Evolutionary conservation across 2,329 filamentous ascomycete species (phyloP).

Genomic region (Graphilbum ipis-grandicollis): DNA sequence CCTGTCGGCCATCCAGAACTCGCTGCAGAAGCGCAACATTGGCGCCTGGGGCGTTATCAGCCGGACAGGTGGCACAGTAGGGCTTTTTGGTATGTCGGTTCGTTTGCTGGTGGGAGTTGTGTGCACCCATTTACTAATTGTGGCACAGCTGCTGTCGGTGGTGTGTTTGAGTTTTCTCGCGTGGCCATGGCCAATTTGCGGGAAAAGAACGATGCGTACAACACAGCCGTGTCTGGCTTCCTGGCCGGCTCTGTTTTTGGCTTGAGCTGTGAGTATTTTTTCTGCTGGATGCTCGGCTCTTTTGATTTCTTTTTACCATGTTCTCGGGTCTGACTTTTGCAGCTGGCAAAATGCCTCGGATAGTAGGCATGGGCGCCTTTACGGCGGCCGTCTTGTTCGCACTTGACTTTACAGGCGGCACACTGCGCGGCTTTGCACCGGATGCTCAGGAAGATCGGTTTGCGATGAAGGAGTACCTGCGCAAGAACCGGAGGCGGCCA

Average conservation of each 20-base stretch:
- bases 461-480: constrained; percentile 55
- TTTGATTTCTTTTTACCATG: too few species aligned
- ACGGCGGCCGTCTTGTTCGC: constrained; percentile 40
- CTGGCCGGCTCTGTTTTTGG: constrained; percentile 57
- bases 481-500: constrained; percentile 57
- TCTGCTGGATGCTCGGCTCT: too few species aligned
- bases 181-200: constrained; percentile 69
- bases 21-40: constrained; percentile 65
- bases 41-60: constrained; percentile 69
- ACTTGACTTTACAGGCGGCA: constrained; percentile 52
- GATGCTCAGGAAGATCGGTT: constrained; percentile 50
- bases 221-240: constrained; percentile 60
- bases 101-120: background rate
- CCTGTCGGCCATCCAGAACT: constrained; percentile 53
- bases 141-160: constrained; percentile 54
- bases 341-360: constrained; percentile 50
- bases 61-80: constrained; percentile 54
- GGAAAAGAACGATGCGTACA: constrained; percentile 65
- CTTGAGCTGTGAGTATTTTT: constrained; percentile 41
- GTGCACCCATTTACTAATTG: constrained; percentile 1
- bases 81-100: constrained; percentile 38
- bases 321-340: background rate
- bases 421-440: constrained; percentile 26
- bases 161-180: constrained; percentile 61
- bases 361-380: constrained; percentile 47